phyloP scores from a whole-genome alignment of 129 eudicot species.

The Cynara cardunculus region DNA sequence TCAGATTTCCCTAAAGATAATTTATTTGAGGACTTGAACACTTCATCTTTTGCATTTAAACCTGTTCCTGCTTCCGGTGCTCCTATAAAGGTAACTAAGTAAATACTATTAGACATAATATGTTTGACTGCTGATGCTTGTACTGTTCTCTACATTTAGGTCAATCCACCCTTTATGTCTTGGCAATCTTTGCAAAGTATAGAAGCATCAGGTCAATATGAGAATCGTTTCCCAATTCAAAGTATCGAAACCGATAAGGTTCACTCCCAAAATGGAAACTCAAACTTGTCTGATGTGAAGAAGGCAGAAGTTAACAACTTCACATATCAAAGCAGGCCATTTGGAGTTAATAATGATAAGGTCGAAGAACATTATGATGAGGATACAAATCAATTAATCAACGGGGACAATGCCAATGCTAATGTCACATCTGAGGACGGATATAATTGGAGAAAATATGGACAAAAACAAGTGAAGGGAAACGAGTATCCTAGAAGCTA shows the following conservation, averaged over 20 bases:
- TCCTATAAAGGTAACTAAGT: conserved; percentile 15
- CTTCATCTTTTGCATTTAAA: conserved; percentile 52
- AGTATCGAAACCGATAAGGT: conserved; percentile 17
- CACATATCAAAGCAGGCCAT: conserved; percentile 15
- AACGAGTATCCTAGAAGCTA: conserved; percentile 78
- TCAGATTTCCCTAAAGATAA: conserved; percentile 40
- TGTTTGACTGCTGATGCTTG: background rate
- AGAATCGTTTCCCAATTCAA: conserved; percentile 24
- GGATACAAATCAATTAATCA: conserved; percentile 36
- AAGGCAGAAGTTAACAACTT: conserved; percentile 17
- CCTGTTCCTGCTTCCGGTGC: conserved; percentile 36
- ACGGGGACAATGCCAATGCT: conserved; percentile 30
- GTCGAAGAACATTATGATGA: conserved; percentile 43
- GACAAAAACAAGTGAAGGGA: conserved; percentile 88
- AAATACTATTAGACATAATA: too few relatives aligned
- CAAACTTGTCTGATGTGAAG: conserved; percentile 14
- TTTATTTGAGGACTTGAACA: conserved; percentile 25
- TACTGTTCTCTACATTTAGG: conserved; percentile 7
- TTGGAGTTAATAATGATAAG: conserved; percentile 16
- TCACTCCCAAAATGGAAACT: conserved; percentile 8
- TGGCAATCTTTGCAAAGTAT: conserved; percentile 30
- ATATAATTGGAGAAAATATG: conserved; percentile 74
- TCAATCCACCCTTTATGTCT: conserved; percentile 34
- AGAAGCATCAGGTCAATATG: conserved; percentile 29
- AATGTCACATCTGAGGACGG: conserved; percentile 52